These are phyloP conservation scores for Pythium coloratum DNA, from an alignment of 352 stramenopile species.

Conservation along the genomic window DNA sequence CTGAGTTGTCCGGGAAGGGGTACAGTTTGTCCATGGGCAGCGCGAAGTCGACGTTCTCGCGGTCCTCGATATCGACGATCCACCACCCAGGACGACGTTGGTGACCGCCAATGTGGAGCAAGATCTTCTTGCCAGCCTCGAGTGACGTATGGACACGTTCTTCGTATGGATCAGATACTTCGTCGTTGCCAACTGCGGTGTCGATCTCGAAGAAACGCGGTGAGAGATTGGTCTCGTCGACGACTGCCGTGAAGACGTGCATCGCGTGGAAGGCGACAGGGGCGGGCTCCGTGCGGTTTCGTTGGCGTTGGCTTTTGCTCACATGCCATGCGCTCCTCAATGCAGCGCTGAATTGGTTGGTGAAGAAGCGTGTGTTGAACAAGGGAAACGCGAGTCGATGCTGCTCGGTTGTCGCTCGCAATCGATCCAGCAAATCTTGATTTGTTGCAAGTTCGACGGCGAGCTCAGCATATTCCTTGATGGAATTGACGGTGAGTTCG, in stretches of 20 bases:
- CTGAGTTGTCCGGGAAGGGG: slow-evolving; percentile 56
- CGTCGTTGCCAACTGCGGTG: slow-evolving; percentile 36
- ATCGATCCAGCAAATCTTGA: slow-evolving; percentile 28
- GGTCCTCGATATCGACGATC: slow-evolving; percentile 64
- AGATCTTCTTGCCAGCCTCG: slow-evolving; percentile 32
- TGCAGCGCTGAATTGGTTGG: slow-evolving; percentile 42
- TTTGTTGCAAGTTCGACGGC: slow-evolving; percentile 53
- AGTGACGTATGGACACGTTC: slow-evolving; percentile 35
- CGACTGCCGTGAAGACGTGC: slow-evolving; percentile 46
- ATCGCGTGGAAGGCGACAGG: slow-evolving; percentile 21
- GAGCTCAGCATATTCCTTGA: slow-evolving; percentile 84
- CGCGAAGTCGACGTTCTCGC: slow-evolving; percentile 55
- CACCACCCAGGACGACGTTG: slow-evolving; percentile 47
- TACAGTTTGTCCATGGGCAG: slow-evolving; percentile 72
- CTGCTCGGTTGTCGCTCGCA: slow-evolving; percentile 44
- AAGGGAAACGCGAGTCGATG: slow-evolving; percentile 48
- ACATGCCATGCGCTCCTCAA: slow-evolving; percentile 51
- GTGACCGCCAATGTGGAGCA: slow-evolving; percentile 71
- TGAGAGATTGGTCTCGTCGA: slow-evolving; percentile 10
- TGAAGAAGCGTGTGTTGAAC: slow-evolving; percentile 69
- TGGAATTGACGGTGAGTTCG: slow-evolving; percentile 58
- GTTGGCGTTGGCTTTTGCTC: slow-evolving; percentile 9
- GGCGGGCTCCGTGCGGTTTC: slow-evolving; percentile 11
- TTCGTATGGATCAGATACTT: slow-evolving; percentile 43
- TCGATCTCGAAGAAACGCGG: slow-evolving; percentile 39